Evolutionary conservation across 202 grass and related monocot genomes (phyloP), one percentile per base, ranked within the genome.

Genomic region (Elaeis oleifera): DNA sequence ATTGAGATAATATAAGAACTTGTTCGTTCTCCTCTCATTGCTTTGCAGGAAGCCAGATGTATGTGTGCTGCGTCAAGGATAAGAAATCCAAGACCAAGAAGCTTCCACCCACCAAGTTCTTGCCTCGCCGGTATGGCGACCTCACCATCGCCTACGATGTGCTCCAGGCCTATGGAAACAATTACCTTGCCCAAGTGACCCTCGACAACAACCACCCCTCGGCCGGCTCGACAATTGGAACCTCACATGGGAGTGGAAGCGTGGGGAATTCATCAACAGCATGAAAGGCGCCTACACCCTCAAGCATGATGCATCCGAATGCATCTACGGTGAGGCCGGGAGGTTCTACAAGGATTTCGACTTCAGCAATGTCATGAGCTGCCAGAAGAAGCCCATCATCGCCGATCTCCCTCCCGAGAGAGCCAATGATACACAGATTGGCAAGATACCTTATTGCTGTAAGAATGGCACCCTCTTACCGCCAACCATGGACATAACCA

Each of bases 171-270:
- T 89, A 49, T 50, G 69, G 69, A 11, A 91, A 78, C 87, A 91
- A 64, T 71, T 97, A 97, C 81, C 13, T 78, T 58, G 88, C 75
- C 32, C 92, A 97, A 69, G 85, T 97, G 71, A 92, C 84, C 28
- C 83, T 97, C 63, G 80, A 97, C 82, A 89, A 89, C 76, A 79
- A 83, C 88, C 81, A 80, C 82, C 92, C 52, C 79, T 97, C 15
- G 79, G 84, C 71, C 84, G 92, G 1, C 88, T 97, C 2, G 92
- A 97, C 77, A 92, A 89, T 61, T 97, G 92, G 92, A 92, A 97
- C 68, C 77, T 97, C 16, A 91, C 88, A 8, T 97, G 88, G 92
- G 85, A 97, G 74, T 92, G 88, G 88, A 92, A 86, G 65, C 84
- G 88, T 24, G 88, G 80, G 26, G 92, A 97, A 73, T 92, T 97